Base-by-base conservation (phyloP, 495 filamentous ascomycete genomes). In the Aspergillus saccharolyticus region DNA sequence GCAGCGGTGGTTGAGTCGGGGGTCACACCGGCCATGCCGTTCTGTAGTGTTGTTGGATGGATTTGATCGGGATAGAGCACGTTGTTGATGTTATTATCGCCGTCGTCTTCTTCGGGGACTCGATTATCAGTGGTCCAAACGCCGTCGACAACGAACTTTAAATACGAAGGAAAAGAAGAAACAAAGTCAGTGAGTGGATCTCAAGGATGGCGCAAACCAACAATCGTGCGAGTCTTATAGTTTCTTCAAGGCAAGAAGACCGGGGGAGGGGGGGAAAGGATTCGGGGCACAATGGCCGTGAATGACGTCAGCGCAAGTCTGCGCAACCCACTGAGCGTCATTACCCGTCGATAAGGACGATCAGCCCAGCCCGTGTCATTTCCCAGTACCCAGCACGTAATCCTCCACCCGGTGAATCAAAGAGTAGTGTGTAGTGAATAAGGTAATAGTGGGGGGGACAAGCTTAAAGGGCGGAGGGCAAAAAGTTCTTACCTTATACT, bases 71-170 rank as follows among this genome's bases (percentile, higher is more conserved):
- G 84, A 14, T 83, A 78, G 28, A 98, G 79, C 52, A 97, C 79
- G 83, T 96, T 97, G 78, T 97, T 97, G 54, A 89, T 77, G 79
- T 91, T 94, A 58, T 86, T 83, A 51, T 81, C 72, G 46, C 78
- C 79, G 78, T 96, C 94, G 58, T 78, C 80, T 73, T 96, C 90
- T 71, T 88, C 83, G 24, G 89, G 89, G 20, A 83, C 85, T 51
- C 83, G 81, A 63, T 83, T 84, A 68, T 96, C 89, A 60, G 85
- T 89, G 20, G 81, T 84, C 94, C 94, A 98, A 57, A 76, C 80
- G 44, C 84, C 86, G 81, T 98, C 91, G 46, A 95, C 93, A 61
- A 97, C 88, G 73, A 96, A 97, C 90, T 96, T 67, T 58, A 42
- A 51, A 20, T 43, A 24, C 47, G 48, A 17, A 44, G 33, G 49